Base-by-base conservation (phyloP, 345 rosid genomes). In the Sonneratia alba region DNA sequence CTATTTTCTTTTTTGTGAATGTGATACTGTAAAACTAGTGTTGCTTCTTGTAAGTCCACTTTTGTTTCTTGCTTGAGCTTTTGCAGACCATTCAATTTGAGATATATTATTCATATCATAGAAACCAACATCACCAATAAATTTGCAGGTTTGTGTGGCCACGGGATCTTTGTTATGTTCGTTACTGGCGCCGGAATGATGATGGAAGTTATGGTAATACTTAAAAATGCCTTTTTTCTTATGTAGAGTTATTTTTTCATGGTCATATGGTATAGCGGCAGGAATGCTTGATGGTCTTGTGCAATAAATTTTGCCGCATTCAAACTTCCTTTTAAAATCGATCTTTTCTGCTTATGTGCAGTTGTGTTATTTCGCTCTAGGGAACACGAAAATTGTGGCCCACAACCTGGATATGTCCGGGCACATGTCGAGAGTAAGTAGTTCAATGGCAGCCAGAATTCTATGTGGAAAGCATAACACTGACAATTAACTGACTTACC, bases 181-280 rank as follows among this genome's bases (percentile, higher is more conserved):
- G 99, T 16, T 96, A 92, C 77, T 96, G 99, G 99, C 94, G 98
- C 47, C 86, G 97, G 77, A 96, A 96, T 76, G 99, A 96, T 71
- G 99, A 96, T 63, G 97, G 99, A 76, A 96, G 99, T 75, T 96
- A 96, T 82, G 99, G 99, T 91, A 89, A 51, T 67, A 67, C 21
- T 40, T 67, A 3, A 40, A 27, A 7, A 2, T 42, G 9, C 15
- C 45, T 42, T 42, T 37, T 36, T 67, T 67, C 56, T 73, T 55
- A 13, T 42, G 36, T 32, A n/a, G 45, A 15, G 19, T 6, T 69
- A 18, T 19, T 70, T 70, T 19, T 42, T 4, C 6, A 22, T 24
- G 72, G 53, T 47, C 24, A 37, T 16, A 66, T 16, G 18, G 12
- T 61, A 11, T 22, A n/a, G 70, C 9, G 40, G 19, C 27, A 40